These are phyloP conservation scores for Telfairia occidentalis DNA, from an alignment of 331 rosid species.

Conservation along the genomic window DNA sequence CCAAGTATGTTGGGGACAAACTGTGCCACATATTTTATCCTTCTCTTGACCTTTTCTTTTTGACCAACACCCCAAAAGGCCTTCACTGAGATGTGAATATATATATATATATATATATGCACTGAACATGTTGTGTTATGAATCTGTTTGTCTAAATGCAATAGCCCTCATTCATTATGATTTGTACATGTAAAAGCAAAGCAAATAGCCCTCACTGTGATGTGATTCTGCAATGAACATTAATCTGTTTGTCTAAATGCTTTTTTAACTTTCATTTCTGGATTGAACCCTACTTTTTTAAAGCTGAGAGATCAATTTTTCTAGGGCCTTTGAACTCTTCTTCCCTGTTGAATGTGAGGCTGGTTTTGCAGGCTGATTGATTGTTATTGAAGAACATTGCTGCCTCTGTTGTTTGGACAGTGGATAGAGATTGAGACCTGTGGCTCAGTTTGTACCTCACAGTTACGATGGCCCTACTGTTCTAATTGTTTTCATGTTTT, in stretches of 20 bases:
- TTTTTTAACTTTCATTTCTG: slow-evolving; percentile 6
- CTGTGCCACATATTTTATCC: slow-evolving; percentile 5
- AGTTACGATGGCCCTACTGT: background rate
- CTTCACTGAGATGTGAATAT: background rate
- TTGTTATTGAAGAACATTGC: background rate
- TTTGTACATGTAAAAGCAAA: slow-evolving; percentile 1
- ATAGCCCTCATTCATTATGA: slow-evolving; percentile 1
- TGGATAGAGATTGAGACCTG: background rate
- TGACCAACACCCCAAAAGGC: slow-evolving; percentile 1
- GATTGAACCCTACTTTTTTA: slow-evolving; percentile 5
- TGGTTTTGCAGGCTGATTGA: background rate
- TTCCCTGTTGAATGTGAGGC: background rate
- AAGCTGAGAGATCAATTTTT: background rate
- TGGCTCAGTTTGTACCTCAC: background rate
- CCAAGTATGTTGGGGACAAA: slow-evolving; percentile 14
- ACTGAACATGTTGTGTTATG: slow-evolving; percentile 11
- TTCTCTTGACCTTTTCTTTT: slow-evolving; percentile 11
- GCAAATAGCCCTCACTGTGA: slow-evolving; percentile 2
- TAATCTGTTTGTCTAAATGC: slow-evolving; percentile 6
- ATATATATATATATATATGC: no score
- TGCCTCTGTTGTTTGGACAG: slow-evolving; percentile 8
- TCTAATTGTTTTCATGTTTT: background rate
- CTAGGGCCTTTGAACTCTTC: background rate
- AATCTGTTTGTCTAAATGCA: slow-evolving; percentile 16
- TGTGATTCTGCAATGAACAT: slow-evolving; percentile 5